Evolutionary conservation across 2,329 filamentous ascomycete species (phyloP).

Genomic region (Xylaria polymorpha): DNA sequence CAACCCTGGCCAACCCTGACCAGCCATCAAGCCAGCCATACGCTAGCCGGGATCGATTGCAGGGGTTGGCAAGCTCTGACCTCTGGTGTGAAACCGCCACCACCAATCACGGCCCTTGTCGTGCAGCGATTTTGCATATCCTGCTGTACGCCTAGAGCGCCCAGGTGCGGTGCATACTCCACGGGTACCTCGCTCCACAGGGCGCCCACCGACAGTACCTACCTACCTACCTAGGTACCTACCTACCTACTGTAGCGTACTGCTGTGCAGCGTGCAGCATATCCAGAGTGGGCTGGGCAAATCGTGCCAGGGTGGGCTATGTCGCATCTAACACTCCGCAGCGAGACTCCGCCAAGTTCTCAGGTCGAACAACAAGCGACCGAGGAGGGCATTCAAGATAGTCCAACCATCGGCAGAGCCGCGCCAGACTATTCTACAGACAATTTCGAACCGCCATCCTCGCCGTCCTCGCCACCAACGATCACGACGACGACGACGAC

Average conservation of each 20-base stretch:
- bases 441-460: slow-evolving; percentile 20
- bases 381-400: slow-evolving; percentile 54
- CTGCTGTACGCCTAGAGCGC: slow-evolving; percentile 7
- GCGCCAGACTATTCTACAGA: slow-evolving; percentile 47
- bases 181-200: not conserved
- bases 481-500: slow-evolving; percentile 40
- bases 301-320: slow-evolving; percentile 47
- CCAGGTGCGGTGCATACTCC: not conserved
- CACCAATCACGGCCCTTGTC: slow-evolving; percentile 34
- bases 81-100: slow-evolving; percentile 29
- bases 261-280: not conserved
- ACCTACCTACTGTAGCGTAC: not conserved
- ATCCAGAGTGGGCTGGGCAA: slow-evolving; percentile 16
- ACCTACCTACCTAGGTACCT: not conserved
- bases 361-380: slow-evolving; percentile 37
- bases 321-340: slow-evolving; percentile 64
- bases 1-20: slow-evolving; percentile 13
- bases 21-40: slow-evolving; percentile 22
- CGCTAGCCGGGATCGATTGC: slow-evolving; percentile 25
- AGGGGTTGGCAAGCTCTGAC: slow-evolving; percentile 35
- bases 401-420: slow-evolving; percentile 59
- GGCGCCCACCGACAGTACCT: not conserved
- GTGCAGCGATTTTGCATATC: slow-evolving; percentile 15
- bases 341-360: slow-evolving; percentile 55
- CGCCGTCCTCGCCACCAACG: slow-evolving; percentile 38